Evolutionary conservation across 495 filamentous ascomycete genomes (phyloP).

Genomic region (Trichoderma erinaceum): DNA sequence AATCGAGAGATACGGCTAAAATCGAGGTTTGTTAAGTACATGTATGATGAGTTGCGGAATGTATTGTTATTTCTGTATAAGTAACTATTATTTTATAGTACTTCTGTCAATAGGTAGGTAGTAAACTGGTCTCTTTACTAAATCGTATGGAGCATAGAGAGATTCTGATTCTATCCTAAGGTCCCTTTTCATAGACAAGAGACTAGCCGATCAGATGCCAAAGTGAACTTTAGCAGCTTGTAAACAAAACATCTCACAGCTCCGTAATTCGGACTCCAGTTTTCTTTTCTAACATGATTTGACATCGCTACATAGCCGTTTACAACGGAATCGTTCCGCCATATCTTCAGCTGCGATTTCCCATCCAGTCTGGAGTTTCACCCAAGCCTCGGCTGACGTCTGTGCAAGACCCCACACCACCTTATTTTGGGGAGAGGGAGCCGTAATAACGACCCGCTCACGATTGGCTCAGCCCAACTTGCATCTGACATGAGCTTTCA

Average conservation of each 20-base stretch:
- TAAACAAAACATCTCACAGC: neutral
- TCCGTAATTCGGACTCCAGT: neutral
- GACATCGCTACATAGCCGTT: neutral
- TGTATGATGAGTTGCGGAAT: too few relatives aligned
- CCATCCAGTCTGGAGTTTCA: neutral
- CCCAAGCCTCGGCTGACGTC: slow-evolving; percentile 5
- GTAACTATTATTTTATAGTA: too few relatives aligned
- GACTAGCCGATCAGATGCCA: too few relatives aligned
- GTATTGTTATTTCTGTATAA: too few relatives aligned
- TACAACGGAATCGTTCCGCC: slow-evolving; percentile 1
- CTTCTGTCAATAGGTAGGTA: too few relatives aligned
- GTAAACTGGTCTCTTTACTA: too few relatives aligned
- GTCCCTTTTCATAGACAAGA: too few relatives aligned
- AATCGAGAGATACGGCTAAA: too few relatives aligned
- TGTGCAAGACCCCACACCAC: neutral
- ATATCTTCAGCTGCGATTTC: neutral
- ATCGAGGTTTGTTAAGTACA: too few relatives aligned
- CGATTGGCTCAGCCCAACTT: neutral
- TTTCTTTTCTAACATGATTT: too few relatives aligned
- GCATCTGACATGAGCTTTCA: neutral
- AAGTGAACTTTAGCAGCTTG: neutral
- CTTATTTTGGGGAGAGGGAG: neutral
- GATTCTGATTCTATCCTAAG: too few relatives aligned
- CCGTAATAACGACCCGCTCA: neutral
- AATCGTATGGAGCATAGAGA: too few relatives aligned